Percentiles rank a stretch among this genome's conserved stretches.
Conservation (phyloP, 331 rosid genomes). For the Malus hybrid region DNA sequence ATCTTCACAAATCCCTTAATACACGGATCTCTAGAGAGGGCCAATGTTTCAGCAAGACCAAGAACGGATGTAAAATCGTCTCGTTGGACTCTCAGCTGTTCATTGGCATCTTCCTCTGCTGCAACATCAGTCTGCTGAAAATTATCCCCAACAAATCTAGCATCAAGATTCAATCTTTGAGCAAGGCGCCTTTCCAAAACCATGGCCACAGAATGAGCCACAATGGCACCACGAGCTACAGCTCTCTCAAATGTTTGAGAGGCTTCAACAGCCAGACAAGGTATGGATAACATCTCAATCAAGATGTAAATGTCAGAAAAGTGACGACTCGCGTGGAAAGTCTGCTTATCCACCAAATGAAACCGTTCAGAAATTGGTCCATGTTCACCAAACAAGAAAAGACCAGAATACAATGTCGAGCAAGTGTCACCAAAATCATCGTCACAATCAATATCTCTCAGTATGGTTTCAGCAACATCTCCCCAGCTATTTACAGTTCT, state of each 20-base stretch:
- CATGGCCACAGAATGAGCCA: conserved; percentile 76
- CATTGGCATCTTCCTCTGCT: conserved; percentile 54
- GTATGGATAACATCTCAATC: conserved; percentile 91
- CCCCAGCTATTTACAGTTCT: conserved; percentile 97
- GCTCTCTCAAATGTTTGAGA: conserved; percentile 96
- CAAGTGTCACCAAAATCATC: conserved; percentile 71
- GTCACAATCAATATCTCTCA: conserved; percentile 86
- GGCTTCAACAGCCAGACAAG: conserved; percentile 93
- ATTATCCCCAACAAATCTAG: conserved; percentile 44
- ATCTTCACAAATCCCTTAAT: conserved; percentile 82
- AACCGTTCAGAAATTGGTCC: conserved; percentile 50
- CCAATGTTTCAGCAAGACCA: conserved; percentile 92
- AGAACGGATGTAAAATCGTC: conserved; percentile 87
- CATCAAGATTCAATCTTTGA: conserved; percentile 49
- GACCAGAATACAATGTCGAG: conserved; percentile 49
- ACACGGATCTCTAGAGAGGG: conserved; percentile 70
- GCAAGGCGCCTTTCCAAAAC: conserved; percentile 89
- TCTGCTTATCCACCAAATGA: conserved; percentile 65
- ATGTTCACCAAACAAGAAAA: conserved; percentile 73
- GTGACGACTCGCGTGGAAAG: conserved; percentile 47
- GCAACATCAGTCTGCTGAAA: conserved; percentile 52
- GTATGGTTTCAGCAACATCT: conserved; percentile 92
- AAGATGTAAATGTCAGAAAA: conserved; percentile 84
- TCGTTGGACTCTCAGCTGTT: conserved; percentile 63
- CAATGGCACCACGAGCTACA: conserved; percentile 81